A percentile compares a stretch with the other conserved stretches of the same genome.
Evolutionary conservation across 1,139 yeast genomes (phyloP).

Genomic region (Kodamaea alishanica): DNA sequence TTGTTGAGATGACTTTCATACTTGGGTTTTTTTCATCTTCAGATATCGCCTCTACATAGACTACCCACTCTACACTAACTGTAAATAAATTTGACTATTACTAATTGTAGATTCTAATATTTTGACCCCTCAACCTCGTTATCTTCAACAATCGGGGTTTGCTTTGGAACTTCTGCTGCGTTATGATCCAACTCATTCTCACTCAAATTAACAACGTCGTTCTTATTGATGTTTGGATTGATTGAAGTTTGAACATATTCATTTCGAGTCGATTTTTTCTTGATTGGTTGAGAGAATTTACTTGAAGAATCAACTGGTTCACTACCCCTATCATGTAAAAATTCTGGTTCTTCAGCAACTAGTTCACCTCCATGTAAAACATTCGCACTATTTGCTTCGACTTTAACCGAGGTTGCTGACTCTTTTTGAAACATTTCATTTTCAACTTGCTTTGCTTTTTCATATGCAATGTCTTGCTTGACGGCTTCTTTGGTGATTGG

Average conservation of each 20-base stretch:
- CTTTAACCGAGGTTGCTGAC: slow-evolving; percentile 37
- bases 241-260: slow-evolving; percentile 42
- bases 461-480: slow-evolving; percentile 45
- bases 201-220: slow-evolving; percentile 38
- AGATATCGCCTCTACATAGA: no score
- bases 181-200: slow-evolving; percentile 39
- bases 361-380: slow-evolving; percentile 46
- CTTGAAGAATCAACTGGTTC: slow-evolving; percentile 16
- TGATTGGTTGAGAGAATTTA: slow-evolving; percentile 8
- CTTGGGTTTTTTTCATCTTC: no score
- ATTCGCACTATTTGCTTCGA: slow-evolving; percentile 41
- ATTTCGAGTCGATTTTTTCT: slow-evolving; percentile 40
- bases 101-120: neutral
- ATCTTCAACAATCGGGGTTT: slow-evolving; percentile 36
- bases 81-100: neutral
- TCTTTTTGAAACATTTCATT: slow-evolving; percentile 39
- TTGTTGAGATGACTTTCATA: no score
- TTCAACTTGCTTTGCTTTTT: slow-evolving; percentile 40
- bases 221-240: slow-evolving; percentile 41
- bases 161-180: slow-evolving; percentile 26
- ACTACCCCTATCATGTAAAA: slow-evolving; percentile 33
- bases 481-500: slow-evolving; percentile 52
- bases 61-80: neutral
- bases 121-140: slow-evolving; percentile 30
- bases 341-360: slow-evolving; percentile 39